Percentiles rank a stretch among this genome's conserved stretches.
Evolutionary conservation across 2,329 filamentous ascomycete genomes (phyloP).

Genomic region (Talaromyces rugulosus): DNA sequence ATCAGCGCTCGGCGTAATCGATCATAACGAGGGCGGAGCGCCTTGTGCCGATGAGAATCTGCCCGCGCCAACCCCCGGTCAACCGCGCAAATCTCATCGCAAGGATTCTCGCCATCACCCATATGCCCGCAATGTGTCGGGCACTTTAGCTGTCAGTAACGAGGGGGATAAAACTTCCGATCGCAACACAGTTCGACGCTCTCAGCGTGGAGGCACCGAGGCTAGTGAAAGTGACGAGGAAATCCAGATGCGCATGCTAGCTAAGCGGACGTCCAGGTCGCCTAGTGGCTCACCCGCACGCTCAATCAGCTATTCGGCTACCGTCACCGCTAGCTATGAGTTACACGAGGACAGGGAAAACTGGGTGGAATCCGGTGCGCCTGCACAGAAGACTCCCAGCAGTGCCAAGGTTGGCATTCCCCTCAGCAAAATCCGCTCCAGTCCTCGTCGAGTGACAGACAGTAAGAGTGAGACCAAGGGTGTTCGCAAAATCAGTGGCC

Average conservation of each 20-base stretch:
- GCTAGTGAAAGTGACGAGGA: slow-evolving; percentile 74
- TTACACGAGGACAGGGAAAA: slow-evolving; percentile 65
- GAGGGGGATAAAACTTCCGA: slow-evolving; percentile 25
- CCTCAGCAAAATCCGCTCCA: slow-evolving; percentile 61
- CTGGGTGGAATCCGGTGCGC: slow-evolving; percentile 40
- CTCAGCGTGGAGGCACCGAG: slow-evolving; percentile 56
- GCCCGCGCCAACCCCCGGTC: slow-evolving; percentile 89
- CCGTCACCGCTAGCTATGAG: slow-evolving; percentile 61
- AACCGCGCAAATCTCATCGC: slow-evolving; percentile 83
- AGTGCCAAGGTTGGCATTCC: slow-evolving; percentile 46
- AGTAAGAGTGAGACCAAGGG: slow-evolving; percentile 35
- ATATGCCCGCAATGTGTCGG: slow-evolving; percentile 58
- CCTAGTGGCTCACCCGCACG: slow-evolving; percentile 61
- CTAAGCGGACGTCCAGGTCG: slow-evolving; percentile 62
- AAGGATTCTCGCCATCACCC: slow-evolving; percentile 70
- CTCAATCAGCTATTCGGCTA: slow-evolving; percentile 70
- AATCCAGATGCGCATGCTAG: slow-evolving; percentile 69
- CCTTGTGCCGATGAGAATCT: slow-evolving; percentile 70
- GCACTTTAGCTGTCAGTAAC: slow-evolving; percentile 34
- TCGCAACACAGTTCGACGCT: slow-evolving; percentile 42
- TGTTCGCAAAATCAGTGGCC: slow-evolving; percentile 44
- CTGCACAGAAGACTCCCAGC: slow-evolving; percentile 51
- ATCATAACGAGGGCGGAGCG: slow-evolving; percentile 63
- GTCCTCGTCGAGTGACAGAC: slow-evolving; percentile 43
- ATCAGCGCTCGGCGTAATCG: slow-evolving; percentile 88